A percentile compares a stretch with the other conserved stretches of the same genome.
phyloP scores from a whole-genome alignment of 106 monocot genomes.

The Acorus gramineus region DNA sequence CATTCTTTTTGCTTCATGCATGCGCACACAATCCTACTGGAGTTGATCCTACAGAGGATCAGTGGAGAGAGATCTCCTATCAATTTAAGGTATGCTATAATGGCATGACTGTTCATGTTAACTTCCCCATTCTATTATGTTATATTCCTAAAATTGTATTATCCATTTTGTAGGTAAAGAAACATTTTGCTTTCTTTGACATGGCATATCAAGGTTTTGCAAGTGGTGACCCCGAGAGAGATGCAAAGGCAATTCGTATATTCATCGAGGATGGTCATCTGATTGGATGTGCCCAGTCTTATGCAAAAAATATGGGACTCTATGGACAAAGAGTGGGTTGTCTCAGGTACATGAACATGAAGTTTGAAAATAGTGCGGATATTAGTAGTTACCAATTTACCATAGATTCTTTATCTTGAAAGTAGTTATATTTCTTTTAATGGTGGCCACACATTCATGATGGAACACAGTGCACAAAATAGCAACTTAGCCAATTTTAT shows the following conservation, averaged over 20 bases:
- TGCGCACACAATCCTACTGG: slow-evolving; percentile 99
- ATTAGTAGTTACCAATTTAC: no score
- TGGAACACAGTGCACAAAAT: no score
- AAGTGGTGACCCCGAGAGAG: slow-evolving; percentile 88
- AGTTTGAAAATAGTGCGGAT: no score
- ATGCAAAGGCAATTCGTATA: slow-evolving; percentile 92
- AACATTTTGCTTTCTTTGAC: slow-evolving; percentile 99
- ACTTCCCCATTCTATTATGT: not conserved
- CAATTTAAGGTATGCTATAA: slow-evolving; percentile 69
- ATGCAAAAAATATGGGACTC: slow-evolving; percentile 98
- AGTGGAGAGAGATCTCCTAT: slow-evolving; percentile 95
- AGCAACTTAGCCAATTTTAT: no score
- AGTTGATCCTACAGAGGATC: slow-evolving; percentile 95
- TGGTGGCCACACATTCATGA: no score
- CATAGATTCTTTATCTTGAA: no score
- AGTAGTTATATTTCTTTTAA: no score
- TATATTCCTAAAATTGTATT: not conserved
- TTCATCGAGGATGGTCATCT: slow-evolving; percentile 95
- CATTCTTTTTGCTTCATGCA: slow-evolving; percentile 98
- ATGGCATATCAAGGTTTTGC: slow-evolving; percentile 99
- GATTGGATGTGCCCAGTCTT: slow-evolving; percentile 98
- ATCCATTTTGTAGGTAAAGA: slow-evolving; percentile 53
- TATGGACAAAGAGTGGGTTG: slow-evolving; percentile 97
- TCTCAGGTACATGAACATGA: slow-evolving; percentile 50
- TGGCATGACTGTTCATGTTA: not conserved